A percentile compares a stretch with the other conserved stretches of the same genome.
phyloP scores from a whole-genome alignment of 805 yeast species.

The Lipomyces sp. region DNA sequence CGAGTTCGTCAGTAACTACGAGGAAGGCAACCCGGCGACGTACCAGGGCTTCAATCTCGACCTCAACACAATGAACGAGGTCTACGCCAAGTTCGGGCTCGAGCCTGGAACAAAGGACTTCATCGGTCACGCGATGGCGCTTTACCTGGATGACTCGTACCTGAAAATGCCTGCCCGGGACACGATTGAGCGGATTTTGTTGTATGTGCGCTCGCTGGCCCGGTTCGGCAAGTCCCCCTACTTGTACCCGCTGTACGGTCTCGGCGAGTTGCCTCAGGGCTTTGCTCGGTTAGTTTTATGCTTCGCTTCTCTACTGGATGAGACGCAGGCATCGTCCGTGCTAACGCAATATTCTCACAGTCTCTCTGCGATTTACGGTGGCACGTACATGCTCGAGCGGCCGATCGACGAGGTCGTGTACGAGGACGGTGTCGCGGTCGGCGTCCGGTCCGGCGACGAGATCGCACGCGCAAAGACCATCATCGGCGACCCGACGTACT shows the following conservation, averaged over 20 bases:
- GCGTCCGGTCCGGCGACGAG: conserved; percentile 90
- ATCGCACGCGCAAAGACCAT: conserved; percentile 87
- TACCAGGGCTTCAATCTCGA: conserved; percentile 81
- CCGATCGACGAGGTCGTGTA: conserved; percentile 88
- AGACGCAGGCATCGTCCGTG: no score
- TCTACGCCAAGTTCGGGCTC: conserved; percentile 82
- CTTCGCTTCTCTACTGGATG: no score
- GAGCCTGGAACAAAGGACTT: conserved; percentile 93
- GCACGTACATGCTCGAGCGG: conserved; percentile 96
- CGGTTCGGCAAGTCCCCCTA: conserved; percentile 96
- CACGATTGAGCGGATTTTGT: conserved; percentile 76
- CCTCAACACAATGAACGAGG: conserved; percentile 84
- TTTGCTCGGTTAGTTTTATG: conserved; percentile 82
- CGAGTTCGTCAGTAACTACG: conserved; percentile 79
- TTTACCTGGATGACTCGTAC: conserved; percentile 90
- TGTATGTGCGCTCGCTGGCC: conserved; percentile 87
- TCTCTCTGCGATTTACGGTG: conserved; percentile 94
- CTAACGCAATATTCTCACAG: neutral
- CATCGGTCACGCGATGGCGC: conserved; percentile 98
- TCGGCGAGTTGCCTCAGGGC: conserved; percentile 98
- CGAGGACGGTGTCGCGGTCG: conserved; percentile 69
- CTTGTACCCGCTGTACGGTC: conserved; percentile 90
- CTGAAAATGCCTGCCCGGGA: conserved; percentile 86
- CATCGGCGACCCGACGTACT: conserved; percentile 96
- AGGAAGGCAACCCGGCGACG: conserved; percentile 73